Evolutionary conservation across 345 rosid species (phyloP).

Genomic region (Pistacia atlantica): DNA sequence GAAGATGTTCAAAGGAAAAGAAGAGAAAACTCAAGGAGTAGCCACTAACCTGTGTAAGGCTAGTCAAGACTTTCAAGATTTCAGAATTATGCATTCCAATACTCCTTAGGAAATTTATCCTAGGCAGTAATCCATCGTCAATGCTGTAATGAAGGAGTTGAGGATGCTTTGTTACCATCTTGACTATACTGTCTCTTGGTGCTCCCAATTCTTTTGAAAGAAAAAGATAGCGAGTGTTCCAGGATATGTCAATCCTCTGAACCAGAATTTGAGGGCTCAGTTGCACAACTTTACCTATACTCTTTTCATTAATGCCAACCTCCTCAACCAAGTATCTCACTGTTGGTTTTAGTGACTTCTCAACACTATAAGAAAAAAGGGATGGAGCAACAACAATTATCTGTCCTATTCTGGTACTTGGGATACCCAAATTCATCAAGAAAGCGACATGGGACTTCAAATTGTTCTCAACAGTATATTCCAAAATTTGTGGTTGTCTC

Average conservation of each 20-base stretch:
- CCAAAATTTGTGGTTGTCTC: slow-evolving; percentile 93
- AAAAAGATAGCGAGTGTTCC: slow-evolving; percentile 90
- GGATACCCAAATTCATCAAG: slow-evolving; percentile 74
- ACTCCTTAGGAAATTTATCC: slow-evolving; percentile 91
- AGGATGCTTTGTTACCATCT: slow-evolving; percentile 94
- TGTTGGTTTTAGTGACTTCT: slow-evolving; percentile 88
- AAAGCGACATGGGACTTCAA: slow-evolving; percentile 82
- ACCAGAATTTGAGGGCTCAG: slow-evolving; percentile 95
- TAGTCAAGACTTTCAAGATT: slow-evolving; percentile 90
- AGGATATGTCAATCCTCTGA: slow-evolving; percentile 88
- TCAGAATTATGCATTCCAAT: slow-evolving; percentile 83
- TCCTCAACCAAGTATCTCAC: slow-evolving; percentile 94
- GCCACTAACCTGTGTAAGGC: slow-evolving; percentile 78
- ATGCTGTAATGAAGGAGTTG: slow-evolving; percentile 96
- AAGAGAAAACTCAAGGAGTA: not conserved
- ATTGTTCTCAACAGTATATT: slow-evolving; percentile 84
- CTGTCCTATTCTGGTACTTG: slow-evolving; percentile 84
- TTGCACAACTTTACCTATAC: slow-evolving; percentile 83
- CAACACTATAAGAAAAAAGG: slow-evolving; percentile 81
- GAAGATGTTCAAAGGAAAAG: slow-evolving; percentile 3
- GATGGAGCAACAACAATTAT: slow-evolving; percentile 78
- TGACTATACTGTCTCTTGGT: slow-evolving; percentile 79
- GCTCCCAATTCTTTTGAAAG: slow-evolving; percentile 93
- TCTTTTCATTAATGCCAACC: slow-evolving; percentile 81
- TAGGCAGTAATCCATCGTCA: slow-evolving; percentile 84